phyloP scores from a whole-genome alignment of 257 asterid genomes.

The Jasminum sambac region DNA sequence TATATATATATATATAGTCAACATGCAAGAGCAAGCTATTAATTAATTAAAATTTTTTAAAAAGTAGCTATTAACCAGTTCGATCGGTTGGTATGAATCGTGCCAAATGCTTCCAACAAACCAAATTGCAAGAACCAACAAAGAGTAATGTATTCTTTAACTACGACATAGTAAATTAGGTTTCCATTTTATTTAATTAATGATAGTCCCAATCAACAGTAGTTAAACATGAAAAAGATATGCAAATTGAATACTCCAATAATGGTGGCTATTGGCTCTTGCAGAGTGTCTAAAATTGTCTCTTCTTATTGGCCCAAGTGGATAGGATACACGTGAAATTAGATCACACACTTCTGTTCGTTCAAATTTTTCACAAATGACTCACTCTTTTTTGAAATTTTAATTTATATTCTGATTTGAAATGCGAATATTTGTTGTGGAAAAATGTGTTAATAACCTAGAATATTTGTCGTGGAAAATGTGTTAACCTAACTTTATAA shows the following conservation, averaged over 20 bases:
- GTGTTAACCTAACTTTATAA: too few species aligned
- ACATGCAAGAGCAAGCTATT: too few species aligned
- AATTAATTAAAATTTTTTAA: too few species aligned
- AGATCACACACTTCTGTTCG: too few species aligned
- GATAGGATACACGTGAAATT: background rate
- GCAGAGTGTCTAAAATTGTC: constrained; percentile 3
- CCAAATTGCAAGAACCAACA: constrained; percentile 24
- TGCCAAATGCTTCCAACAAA: constrained; percentile 22
- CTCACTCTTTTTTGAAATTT: too few species aligned
- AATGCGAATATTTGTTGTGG: too few species aligned
- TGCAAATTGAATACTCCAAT: constrained; percentile 24
- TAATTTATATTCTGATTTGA: too few species aligned
- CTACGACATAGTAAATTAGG: constrained; percentile 9
- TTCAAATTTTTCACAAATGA: too few species aligned
- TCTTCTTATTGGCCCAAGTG: constrained; percentile 25
- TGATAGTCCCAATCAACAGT: constrained; percentile 15
- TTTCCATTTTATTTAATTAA: background rate
- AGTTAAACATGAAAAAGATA: constrained; percentile 26
- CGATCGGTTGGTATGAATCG: constrained; percentile 15
- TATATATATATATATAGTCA: too few species aligned
- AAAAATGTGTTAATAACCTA: too few species aligned
- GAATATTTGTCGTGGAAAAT: too few species aligned
- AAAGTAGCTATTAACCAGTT: background rate
- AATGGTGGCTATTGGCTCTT: constrained; percentile 11
- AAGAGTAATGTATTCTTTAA: constrained; percentile 24